A percentile compares a stretch with the other conserved stretches of the same genome.
Conservation (phyloP, 192 early-diverging fungal genomes). For the Backusella luteola region DNA sequence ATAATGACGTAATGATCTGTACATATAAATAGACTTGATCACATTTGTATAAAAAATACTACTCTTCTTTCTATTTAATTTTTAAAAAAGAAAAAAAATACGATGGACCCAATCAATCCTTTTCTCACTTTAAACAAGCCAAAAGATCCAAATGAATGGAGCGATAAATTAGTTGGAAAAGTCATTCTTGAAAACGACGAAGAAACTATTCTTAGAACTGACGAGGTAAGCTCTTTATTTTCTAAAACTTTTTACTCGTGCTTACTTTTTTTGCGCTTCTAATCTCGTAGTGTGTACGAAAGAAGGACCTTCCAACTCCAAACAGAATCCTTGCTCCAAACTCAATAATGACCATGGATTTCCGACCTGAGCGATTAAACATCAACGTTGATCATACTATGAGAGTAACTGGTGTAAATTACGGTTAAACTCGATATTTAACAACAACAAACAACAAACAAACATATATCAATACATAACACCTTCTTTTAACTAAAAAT, state of each 20-base stretch:
- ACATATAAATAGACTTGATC: background rate
- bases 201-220: background rate
- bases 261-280: background rate
- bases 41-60: background rate
- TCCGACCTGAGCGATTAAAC: conserved; percentile 42
- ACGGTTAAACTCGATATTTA: conserved; percentile 28
- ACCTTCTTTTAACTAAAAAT: background rate
- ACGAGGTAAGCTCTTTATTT: conserved; percentile 11
- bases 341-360: conserved; percentile 48
- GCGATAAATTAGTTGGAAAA: conserved; percentile 34
- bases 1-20: background rate
- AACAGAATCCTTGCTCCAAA: conserved; percentile 40
- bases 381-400: conserved; percentile 36
- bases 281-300: conserved; percentile 29
- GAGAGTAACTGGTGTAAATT: conserved; percentile 37
- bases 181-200: conserved; percentile 17
- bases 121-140: background rate
- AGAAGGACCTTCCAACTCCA: conserved; percentile 37
- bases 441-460: background rate
- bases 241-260: background rate
- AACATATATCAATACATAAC: background rate
- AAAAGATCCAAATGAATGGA: conserved; percentile 20
- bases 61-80: background rate
- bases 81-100: background rate
- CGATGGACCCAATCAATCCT: background rate